Evolutionary conservation across 2,329 filamentous ascomycete species (phyloP), one percentile per base, ranked within the genome.

Genomic region (Colletotrichum godetiae): DNA sequence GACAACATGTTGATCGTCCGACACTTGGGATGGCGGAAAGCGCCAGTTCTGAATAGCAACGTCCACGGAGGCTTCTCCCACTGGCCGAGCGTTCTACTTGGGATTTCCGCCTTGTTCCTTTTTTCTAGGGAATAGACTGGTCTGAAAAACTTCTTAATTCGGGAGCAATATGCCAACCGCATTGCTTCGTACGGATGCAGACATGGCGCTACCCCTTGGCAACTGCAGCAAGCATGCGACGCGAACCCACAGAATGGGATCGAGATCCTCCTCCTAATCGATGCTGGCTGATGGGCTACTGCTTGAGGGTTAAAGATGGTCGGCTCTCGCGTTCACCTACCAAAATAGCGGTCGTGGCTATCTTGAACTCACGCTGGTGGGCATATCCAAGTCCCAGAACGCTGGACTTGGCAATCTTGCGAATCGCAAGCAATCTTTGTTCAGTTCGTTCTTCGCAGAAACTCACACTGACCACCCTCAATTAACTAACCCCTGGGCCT

Each of bases 1-100:
- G 60, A 64, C 55, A 37, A 66, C 15, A 52, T 60, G 19, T 27
- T 12, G 55, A 66, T 71, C 67, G 61, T 73, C 71, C 67, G 61
- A 73, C 60, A 56, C 22, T 71, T 73, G 67, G 56, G 67, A 61
- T 66, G 71, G 56, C 67, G 64, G 49, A 35, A 29, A 59, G n/a
- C 56, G 35, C 71, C 71, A 31, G 35, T 35, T 13, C 31, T 11
- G 33, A 37, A 37, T 22, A 52, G 13, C 24, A 64, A 46, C 42
- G 37, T 68, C 46, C 70, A 33, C 29, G 8, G 42, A n/a, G 59
- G 64, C 66, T 64, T 59, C 69, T 69, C 66, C 37, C 65, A 46
- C 37, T 31, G 37, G 22, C 42, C 53, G 59, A 57, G 56, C 63
- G 35, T 42, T 42, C 37, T 42, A 13, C 13, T 7, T 42, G 13